A percentile compares a stretch with the other conserved stretches of the same genome.
These are phyloP conservation scores for Anthracocystis panici-leucophaei DNA, from an alignment of 1,284 basidiomycete genomes.

Conservation along the genomic window DNA sequence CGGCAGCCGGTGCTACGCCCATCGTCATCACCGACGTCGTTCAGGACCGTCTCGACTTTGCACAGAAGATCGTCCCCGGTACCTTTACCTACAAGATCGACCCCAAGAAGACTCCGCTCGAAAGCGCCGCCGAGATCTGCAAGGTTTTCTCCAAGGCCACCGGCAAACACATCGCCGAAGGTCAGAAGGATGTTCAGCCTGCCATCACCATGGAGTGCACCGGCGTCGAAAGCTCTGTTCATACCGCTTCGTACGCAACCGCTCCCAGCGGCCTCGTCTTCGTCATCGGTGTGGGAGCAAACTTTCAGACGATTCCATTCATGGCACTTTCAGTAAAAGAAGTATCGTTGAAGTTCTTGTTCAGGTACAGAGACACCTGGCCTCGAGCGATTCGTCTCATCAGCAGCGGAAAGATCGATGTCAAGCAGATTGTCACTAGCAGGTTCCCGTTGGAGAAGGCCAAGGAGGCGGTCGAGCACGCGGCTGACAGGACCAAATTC, in stretches of 20 bases:
- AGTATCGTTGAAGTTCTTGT: slow-evolving; percentile 73
- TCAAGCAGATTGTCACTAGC: slow-evolving; percentile 90
- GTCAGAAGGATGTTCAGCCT: slow-evolving; percentile 47
- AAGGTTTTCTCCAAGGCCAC: slow-evolving; percentile 52
- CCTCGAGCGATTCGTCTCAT: slow-evolving; percentile 85
- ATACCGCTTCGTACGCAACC: slow-evolving; percentile 75
- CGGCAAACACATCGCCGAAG: slow-evolving; percentile 44
- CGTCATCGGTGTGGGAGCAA: slow-evolving; percentile 73
- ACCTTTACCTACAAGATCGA: slow-evolving; percentile 70
- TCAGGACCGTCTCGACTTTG: slow-evolving; percentile 73
- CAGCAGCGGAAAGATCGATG: slow-evolving; percentile 81
- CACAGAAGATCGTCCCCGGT: slow-evolving; percentile 72
- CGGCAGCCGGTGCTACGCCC: slow-evolving; percentile 73
- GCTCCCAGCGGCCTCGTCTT: slow-evolving; percentile 72
- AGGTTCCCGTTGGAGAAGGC: slow-evolving; percentile 82
- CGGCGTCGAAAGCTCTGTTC: slow-evolving; percentile 87
- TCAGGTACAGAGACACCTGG: slow-evolving; percentile 74
- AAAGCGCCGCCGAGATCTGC: slow-evolving; percentile 57
- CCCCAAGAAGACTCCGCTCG: slow-evolving; percentile 29
- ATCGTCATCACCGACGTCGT: slow-evolving; percentile 74
- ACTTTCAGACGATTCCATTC: slow-evolving; percentile 70
- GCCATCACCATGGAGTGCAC: slow-evolving; percentile 78
- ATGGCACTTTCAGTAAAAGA: slow-evolving; percentile 73
- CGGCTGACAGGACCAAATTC: slow-evolving; percentile 75
- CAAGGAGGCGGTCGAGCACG: slow-evolving; percentile 82